These are phyloP conservation scores for Wallacemonas sp. DNA, from an alignment of 208 protist species.

Conservation along the genomic window DNA sequence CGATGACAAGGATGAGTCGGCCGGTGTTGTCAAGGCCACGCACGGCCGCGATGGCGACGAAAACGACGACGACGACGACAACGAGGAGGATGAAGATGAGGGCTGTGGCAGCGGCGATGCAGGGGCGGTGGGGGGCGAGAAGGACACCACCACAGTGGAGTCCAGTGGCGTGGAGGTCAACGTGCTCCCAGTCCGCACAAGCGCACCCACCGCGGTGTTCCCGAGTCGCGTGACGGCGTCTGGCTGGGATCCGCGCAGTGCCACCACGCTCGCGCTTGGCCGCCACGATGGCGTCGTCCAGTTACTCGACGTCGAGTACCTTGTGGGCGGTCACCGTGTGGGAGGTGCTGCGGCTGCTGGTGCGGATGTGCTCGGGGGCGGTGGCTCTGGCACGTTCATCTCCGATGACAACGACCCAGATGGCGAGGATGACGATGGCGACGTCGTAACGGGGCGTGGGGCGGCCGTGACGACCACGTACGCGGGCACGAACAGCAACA, in stretches of 20 bases:
- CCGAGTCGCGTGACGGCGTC: conserved; percentile 32
- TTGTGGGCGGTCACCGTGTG: conserved; percentile 16
- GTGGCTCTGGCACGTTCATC: background rate
- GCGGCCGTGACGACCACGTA: background rate
- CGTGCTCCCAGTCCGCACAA: background rate
- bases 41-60: background rate
- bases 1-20: background rate
- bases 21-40: too few relatives aligned
- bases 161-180: background rate
- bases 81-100: conserved; percentile 13
- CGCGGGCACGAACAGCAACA: background rate
- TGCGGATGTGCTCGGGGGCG: background rate
- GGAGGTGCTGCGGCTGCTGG: background rate
- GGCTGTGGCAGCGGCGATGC: background rate
- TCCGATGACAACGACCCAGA: conserved; percentile 12
- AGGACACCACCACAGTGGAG: too few relatives aligned
- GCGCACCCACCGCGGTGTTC: background rate
- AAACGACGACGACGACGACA: conserved; percentile 10
- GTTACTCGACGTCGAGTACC: conserved; percentile 63
- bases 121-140: conserved; percentile 2
- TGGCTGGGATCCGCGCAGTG: conserved; percentile 63
- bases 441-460: background rate
- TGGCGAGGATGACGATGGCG: conserved; percentile 1
- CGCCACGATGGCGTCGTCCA: conserved; percentile 58
- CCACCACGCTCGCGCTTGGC: conserved; percentile 60